A percentile compares a stretch with the other conserved stretches of the same genome.
Conservation (phyloP, 345 rosid genomes). For the Cardamine occulta region DNA sequence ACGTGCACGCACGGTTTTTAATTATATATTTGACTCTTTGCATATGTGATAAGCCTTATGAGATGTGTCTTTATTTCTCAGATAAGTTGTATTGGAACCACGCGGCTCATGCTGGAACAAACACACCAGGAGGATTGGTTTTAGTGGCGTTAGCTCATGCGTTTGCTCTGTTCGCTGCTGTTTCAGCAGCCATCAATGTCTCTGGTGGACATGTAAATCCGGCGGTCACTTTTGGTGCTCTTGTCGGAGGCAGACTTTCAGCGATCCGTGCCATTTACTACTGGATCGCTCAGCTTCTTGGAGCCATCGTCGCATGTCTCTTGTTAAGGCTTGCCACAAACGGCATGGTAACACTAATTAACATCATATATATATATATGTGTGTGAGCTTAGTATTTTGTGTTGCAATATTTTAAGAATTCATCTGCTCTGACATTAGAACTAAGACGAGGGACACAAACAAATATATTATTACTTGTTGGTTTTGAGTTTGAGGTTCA, state of each 20-base stretch:
- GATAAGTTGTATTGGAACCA: slow-evolving; percentile 54
- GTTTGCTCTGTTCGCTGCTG: slow-evolving; percentile 63
- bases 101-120: slow-evolving; percentile 35
- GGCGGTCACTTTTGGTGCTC: slow-evolving; percentile 78
- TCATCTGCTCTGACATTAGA: too few relatives aligned
- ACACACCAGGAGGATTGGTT: slow-evolving; percentile 54
- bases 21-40: neutral
- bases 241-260: slow-evolving; percentile 71
- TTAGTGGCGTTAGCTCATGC: slow-evolving; percentile 72
- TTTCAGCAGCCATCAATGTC: slow-evolving; percentile 62
- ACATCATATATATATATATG: neutral
- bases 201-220: slow-evolving; percentile 87
- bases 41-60: slow-evolving; percentile 11
- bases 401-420: neutral
- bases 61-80: slow-evolving; percentile 16
- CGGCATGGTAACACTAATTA: slow-evolving; percentile 55
- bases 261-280: slow-evolving; percentile 61
- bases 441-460: too few relatives aligned
- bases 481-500: neutral
- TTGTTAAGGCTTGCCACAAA: slow-evolving; percentile 62
- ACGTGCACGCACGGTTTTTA: neutral
- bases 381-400: neutral
- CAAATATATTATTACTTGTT: too few relatives aligned
- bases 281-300: slow-evolving; percentile 81
- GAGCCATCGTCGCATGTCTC: slow-evolving; percentile 63